These are phyloP conservation scores for Xylaria digitata DNA, from an alignment of 2,329 filamentous ascomycete species.

Conservation along the genomic window DNA sequence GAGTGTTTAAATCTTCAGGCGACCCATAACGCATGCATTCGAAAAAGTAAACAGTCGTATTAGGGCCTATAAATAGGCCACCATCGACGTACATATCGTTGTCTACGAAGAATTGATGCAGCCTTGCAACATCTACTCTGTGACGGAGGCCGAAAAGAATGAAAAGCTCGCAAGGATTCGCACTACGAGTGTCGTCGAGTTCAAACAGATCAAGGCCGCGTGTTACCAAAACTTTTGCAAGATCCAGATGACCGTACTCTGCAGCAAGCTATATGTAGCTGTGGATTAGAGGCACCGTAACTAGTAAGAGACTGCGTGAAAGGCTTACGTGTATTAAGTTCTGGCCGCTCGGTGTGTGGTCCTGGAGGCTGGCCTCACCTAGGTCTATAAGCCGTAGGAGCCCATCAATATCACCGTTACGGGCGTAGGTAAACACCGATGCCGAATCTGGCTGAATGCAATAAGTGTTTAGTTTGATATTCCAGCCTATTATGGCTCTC, in stretches of 20 bases:
- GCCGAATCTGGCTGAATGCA: conserved; percentile 2
- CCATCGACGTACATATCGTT: not conserved
- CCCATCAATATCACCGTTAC: conserved; percentile 12
- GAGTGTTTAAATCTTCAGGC: not conserved
- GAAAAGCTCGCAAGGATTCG: too few species aligned
- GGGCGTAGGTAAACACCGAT: conserved; percentile 1
- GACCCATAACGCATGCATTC: not conserved
- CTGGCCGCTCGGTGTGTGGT: conserved; percentile 15
- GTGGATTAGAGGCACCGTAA: not conserved
- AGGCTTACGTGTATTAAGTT: conserved; percentile 17
- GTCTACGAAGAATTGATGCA: not conserved
- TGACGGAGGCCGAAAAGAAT: too few species aligned
- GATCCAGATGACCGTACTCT: conserved; percentile 9
- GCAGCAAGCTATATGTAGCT: not conserved
- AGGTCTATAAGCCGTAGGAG: not conserved
- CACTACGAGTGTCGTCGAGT: not conserved
- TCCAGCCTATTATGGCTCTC: conserved; percentile 9
- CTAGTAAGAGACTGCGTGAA: not conserved
- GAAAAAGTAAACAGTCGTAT: not conserved
- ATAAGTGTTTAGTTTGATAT: conserved; percentile 10
- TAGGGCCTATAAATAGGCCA: not conserved
- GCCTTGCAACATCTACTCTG: not conserved
- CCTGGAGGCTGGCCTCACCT: conserved; percentile 13
- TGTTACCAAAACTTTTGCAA: not conserved
- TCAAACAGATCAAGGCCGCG: conserved; percentile 11